A percentile compares a stretch with the other conserved stretches of the same genome.
These are phyloP conservation scores for Dactylellina leptospora DNA, from an alignment of 2,329 filamentous ascomycete genomes.

Conservation along the genomic window DNA sequence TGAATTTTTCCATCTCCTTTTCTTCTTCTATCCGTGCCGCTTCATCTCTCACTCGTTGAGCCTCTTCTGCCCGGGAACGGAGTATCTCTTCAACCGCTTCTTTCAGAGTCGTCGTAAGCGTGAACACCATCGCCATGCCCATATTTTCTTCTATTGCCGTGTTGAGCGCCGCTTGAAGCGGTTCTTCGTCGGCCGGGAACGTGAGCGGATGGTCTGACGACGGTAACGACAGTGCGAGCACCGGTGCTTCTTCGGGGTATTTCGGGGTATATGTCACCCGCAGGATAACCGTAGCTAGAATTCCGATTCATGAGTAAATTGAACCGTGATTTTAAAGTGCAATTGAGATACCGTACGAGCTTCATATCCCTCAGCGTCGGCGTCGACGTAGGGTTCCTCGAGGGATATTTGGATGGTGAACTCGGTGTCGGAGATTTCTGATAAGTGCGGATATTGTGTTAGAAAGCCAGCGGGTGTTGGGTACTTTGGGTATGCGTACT, in stretches of 20 bases:
- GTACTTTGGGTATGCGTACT: slow-evolving; percentile 67
- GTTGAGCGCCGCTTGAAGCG: slow-evolving; percentile 74
- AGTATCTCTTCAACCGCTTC: slow-evolving; percentile 90
- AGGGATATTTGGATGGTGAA: slow-evolving; percentile 87
- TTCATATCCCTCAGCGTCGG: slow-evolving; percentile 67
- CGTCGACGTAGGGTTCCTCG: slow-evolving; percentile 74
- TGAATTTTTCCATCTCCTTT: slow-evolving; percentile 96
- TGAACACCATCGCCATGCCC: slow-evolving; percentile 98
- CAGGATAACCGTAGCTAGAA: slow-evolving; percentile 73
- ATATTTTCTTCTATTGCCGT: slow-evolving; percentile 88
- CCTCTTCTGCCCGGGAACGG: slow-evolving; percentile 73
- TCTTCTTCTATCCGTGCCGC: slow-evolving; percentile 72
- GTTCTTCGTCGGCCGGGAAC: slow-evolving; percentile 79
- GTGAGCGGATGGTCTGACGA: slow-evolving; percentile 75
- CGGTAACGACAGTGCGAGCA: slow-evolving; percentile 76
- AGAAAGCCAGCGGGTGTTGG: background rate
- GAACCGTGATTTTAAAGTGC: background rate
- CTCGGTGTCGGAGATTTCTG: slow-evolving; percentile 88
- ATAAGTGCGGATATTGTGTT: background rate
- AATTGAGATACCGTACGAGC: slow-evolving; percentile 62
- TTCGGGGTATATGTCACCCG: slow-evolving; percentile 87
- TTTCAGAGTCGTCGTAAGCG: slow-evolving; percentile 84
- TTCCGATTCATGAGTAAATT: background rate
- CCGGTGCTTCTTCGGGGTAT: slow-evolving; percentile 87
- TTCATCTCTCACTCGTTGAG: slow-evolving; percentile 69